Evolutionary conservation across 2,329 filamentous ascomycete genomes (phyloP).

Genomic region (Sarocladiaceae sp.): DNA sequence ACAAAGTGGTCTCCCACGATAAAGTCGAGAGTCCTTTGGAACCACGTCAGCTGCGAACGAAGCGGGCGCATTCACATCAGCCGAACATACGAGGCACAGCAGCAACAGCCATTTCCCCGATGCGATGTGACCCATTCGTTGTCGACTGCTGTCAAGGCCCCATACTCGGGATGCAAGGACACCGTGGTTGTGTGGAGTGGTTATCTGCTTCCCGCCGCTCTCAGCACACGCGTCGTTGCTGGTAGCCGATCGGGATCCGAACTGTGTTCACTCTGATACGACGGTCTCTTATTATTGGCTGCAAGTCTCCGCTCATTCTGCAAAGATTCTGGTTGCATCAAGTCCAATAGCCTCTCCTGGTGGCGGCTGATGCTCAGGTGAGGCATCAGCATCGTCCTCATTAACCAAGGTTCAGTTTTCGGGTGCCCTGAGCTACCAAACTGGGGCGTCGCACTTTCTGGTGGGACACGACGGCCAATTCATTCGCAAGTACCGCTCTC

Average conservation of each 20-base stretch:
- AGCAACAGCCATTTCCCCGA: neutral
- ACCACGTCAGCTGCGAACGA: no score
- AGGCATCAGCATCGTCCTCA: neutral
- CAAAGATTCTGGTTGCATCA: neutral
- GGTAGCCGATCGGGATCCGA: neutral
- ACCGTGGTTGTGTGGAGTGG: neutral
- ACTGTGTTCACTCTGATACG: neutral
- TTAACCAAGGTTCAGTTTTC: neutral
- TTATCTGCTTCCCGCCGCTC: neutral
- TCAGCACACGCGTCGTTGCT: neutral
- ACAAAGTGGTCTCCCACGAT: neutral
- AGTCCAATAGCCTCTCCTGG: neutral
- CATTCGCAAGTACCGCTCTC: neutral
- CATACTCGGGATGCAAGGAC: neutral
- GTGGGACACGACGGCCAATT: neutral
- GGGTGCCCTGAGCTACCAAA: neutral
- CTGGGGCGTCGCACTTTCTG: neutral
- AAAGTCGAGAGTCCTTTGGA: no score
- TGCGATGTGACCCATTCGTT: neutral
- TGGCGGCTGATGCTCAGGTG: constrained; percentile 4
- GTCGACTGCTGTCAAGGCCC: neutral
- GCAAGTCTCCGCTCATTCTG: neutral
- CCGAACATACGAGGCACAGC: neutral
- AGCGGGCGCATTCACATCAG: neutral
- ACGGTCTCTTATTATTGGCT: neutral